These are phyloP conservation scores for Trichoderma orchidacearum DNA, from an alignment of 495 filamentous ascomycete genomes.

Conservation along the genomic window DNA sequence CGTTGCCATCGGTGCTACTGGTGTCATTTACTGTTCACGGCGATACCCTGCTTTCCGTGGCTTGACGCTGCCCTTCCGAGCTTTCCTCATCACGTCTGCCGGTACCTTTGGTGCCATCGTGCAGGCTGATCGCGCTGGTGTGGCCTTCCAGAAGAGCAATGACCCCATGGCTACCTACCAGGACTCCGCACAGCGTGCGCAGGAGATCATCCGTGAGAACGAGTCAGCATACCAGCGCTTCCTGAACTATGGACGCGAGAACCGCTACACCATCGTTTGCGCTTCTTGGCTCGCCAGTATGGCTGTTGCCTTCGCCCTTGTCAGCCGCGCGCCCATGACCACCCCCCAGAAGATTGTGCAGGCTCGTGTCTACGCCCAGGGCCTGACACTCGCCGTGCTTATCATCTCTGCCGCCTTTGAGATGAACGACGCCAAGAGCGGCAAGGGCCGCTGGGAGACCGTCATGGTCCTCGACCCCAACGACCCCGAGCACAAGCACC, in stretches of 20 bases:
- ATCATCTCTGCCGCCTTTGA: conserved; percentile 82
- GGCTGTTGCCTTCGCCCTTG: conserved; percentile 59
- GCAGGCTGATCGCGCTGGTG: conserved; percentile 66
- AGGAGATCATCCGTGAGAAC: conserved; percentile 29
- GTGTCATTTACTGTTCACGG: conserved; percentile 43
- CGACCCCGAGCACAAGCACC: conserved; percentile 55
- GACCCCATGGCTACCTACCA: conserved; percentile 54
- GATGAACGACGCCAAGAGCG: conserved; percentile 64
- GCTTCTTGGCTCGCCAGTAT: conserved; percentile 75
- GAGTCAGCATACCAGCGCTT: conserved; percentile 35
- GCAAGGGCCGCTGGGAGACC: conserved; percentile 63
- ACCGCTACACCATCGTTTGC: conserved; percentile 84
- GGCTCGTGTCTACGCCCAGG: conserved; percentile 96
- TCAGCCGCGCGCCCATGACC: conserved; percentile 61
- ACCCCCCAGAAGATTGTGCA: conserved; percentile 87
- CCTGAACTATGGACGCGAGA: conserved; percentile 48
- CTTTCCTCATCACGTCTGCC: conserved; percentile 75
- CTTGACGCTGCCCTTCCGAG: conserved; percentile 76
- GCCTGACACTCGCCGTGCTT: conserved; percentile 77
- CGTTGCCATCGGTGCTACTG: conserved; percentile 45
- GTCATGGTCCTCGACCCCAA: conserved; percentile 58
- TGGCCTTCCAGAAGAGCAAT: conserved; percentile 53
- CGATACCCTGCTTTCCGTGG: conserved; percentile 61
- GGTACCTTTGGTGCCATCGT: conserved; percentile 81
- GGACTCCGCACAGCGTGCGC: conserved; percentile 37